Evolutionary conservation across 2,329 filamentous ascomycete genomes (phyloP), one percentile per base, ranked within the genome.

Genomic region (Pyrenophora teres): DNA sequence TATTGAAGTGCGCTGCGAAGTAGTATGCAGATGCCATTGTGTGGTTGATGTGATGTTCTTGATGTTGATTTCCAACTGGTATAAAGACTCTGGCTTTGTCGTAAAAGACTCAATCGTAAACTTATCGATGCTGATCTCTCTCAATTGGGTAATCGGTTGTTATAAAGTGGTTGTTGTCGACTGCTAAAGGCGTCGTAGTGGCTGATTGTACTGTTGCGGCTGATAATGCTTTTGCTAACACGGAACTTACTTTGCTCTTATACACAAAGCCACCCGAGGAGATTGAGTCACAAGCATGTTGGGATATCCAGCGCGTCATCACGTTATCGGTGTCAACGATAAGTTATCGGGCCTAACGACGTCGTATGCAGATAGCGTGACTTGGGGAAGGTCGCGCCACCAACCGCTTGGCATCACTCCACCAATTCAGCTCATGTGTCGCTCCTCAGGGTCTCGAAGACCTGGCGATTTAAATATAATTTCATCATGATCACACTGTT

Each of bases 1-100:
- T 58, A 41, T 60, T 58, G 56, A 60, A 63, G 47, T 60, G 61
- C 16, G 58, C 55, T 25, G 64, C 56, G 18, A 54, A 55, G 40
- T 67, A 65, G 38, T 57, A 64, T 42, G 59, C 57, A 35, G 48
- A 51, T 36, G 59, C 52, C 54, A 63, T 64, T 0, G 10, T 45
- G 2, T 15, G n/a, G 10, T 47, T 41, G 19, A 21, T 16, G 25
- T 33, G 5, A 15, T 50, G 43, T 18, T 38, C 33, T 39, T 25
- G 6, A 35, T 36, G 2, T n/a, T 5, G 16, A 8, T 15, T 40
- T 3, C 16, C 8, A 7, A 5, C 9, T 13, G 18, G 27, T 13
- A 10, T 5, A 10, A 30, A 30, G 12, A 4, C 10, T 9, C 9
- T 30, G 12, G 8, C 27, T 27, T 30, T 13, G 27, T 30, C 9